Base-by-base conservation (phyloP, 129 eudicot genomes). In the Lonicera japonica region DNA sequence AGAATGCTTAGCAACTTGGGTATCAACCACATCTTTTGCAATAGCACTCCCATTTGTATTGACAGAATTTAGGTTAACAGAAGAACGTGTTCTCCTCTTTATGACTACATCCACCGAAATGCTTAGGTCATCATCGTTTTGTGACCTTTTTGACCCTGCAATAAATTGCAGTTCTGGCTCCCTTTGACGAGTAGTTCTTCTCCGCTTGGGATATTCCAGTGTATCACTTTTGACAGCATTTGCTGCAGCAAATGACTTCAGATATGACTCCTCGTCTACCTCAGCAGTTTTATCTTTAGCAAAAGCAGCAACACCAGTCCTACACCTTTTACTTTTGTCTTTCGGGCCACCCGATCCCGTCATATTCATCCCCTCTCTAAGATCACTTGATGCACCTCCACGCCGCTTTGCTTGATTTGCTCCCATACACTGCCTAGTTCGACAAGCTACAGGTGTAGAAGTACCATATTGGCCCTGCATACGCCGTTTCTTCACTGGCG, bases 401-500 rank as follows among this genome's bases (percentile, higher is more conserved):
- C 25, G 69, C 36, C 58, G 47, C 53, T 69, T 56, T 46, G 75
- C 13, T 40, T 69, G 60, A 19, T 64, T 72, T 12, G 14, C 61
- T 56, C 53, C 63, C 51, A 23, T n/a, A 39, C 68, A 63, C 39
- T 66, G 63, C 77, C 94, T 80, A 43, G 92, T 90, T 63, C 81
- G 82, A 65, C 67, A 78, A 71, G 86, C 83, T 61, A 74, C 61
- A 22, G 95, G 88, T 19, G 72, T 68, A 56, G 56, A 69, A 63
- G 56, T 62, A 50, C 57, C 69, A 61, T 13, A 47, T n/a, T 60
- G 45, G 41, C 70, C 77, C 50, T 68, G 70, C 51, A 66, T 61
- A 29, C 74, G 13, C 46, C 56, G 68, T 51, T 63, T 78, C 66
- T 80, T 73, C 55, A 48, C 68, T 25, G 82, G 19, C 63, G 18